Base-by-base conservation (phyloP, 345 rosid species). In the Linum tenue region DNA sequence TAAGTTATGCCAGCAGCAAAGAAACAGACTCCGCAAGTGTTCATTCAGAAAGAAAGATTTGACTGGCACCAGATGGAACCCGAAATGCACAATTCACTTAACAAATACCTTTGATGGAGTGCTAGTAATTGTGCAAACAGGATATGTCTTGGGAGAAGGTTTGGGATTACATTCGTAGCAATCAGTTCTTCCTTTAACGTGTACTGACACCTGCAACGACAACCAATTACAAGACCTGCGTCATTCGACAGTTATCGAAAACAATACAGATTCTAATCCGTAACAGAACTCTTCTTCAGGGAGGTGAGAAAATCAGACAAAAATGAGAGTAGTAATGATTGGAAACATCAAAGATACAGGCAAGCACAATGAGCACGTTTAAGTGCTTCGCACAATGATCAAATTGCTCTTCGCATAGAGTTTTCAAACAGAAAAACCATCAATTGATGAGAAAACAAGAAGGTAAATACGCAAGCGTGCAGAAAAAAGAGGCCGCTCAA, bases 61-160 rank as follows among this genome's bases (percentile, higher is more conserved):
- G 64, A 43, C 22, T 14, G 3, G 66, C 64, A 75, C 51, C 5
- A 37, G 31, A 37, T 31, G 56, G 50, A 60, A 55, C 14, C 5
- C 51, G 10, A 12, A 48, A 10, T 48, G 14, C 14, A 22, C 0
- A 59, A 59, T 37, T 36, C 37, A 12, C n/a, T 1, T 38, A 43
- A 56, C 38, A 57, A 7, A 68, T 84, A 95, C 99, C 97, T 91
- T 91, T 62, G 99, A 87, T 39, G 99, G 99, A 56, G 97, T 95
- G 76, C 96, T 95, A 39, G 99, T 95, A 72, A 95, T 95, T 38
- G 97, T 95, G 78, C 99, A 95, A 67, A 95, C 99, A 70, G 99
- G 99, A 78, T 91, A 95, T 3, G 92, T 85, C 85, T 91, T 95
- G 16, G 99, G 96, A 39, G 96, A 81, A 72, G 96, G 97, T 78